phyloP scores from a whole-genome alignment of 176 grass and related monocot genomes.

The Oryza glaberrima region DNA sequence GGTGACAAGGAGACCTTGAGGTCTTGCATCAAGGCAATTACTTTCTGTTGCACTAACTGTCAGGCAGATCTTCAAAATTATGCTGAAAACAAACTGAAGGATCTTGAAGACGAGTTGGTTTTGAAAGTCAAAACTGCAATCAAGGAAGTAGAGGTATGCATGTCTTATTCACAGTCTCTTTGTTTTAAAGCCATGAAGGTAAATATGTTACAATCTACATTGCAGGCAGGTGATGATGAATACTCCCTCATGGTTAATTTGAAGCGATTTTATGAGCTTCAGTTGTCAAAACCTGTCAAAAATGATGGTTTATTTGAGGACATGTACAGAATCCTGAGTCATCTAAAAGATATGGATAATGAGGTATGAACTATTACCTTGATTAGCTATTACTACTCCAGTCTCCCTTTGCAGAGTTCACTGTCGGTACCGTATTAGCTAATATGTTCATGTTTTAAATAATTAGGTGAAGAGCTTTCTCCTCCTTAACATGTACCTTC shows the following conservation, averaged over 20 bases:
- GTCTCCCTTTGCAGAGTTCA: constrained; percentile 15
- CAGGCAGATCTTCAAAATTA: constrained; percentile 92
- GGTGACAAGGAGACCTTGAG: constrained; percentile 91
- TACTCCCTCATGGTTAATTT: constrained; percentile 99
- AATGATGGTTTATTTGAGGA: constrained; percentile 82
- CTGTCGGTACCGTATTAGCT: constrained; percentile 18
- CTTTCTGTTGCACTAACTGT: constrained; percentile 79
- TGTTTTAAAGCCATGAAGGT: constrained; percentile 29
- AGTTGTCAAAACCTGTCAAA: constrained; percentile 72
- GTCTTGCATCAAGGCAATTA: constrained; percentile 89
- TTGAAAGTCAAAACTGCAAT: constrained; percentile 89
- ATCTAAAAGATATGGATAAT: constrained; percentile 91
- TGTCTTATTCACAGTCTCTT: constrained; percentile 16
- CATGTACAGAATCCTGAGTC: constrained; percentile 75
- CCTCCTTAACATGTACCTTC: constrained; percentile 93
- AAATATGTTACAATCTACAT: constrained; percentile 28
- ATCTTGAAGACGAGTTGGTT: constrained; percentile 86
- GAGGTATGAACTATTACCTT: constrained; percentile 57
- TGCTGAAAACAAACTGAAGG: constrained; percentile 80
- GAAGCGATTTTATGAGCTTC: constrained; percentile 94
- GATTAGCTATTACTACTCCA: constrained; percentile 39
- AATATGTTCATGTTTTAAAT: constrained; percentile 17
- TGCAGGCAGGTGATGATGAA: constrained; percentile 97
- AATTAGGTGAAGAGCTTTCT: constrained; percentile 95
- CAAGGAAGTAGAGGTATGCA: constrained; percentile 93